Conservation (phyloP, 176 grass and related monocot genomes). For the Avena insularis region DNA sequence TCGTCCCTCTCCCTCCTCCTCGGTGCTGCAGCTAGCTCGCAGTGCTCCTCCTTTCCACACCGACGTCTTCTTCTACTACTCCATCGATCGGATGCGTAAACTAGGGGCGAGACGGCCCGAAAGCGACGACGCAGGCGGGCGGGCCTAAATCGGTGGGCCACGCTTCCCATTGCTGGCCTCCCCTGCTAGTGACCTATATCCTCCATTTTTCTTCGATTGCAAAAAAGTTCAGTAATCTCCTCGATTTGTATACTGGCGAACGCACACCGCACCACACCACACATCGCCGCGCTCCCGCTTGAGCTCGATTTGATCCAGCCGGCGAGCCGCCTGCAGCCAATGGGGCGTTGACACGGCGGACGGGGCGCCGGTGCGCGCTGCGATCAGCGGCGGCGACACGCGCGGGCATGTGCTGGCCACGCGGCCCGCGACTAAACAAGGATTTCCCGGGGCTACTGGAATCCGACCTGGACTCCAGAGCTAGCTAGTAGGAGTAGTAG, state of each 20-base stretch:
- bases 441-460: constrained; percentile 28
- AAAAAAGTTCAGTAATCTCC: neutral
- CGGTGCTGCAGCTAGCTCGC: constrained; percentile 16
- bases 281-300: neutral
- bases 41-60: neutral
- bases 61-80: neutral
- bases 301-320: neutral
- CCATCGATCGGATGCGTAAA: neutral
- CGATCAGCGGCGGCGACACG: constrained; percentile 3
- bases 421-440: constrained; percentile 48
- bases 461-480: constrained; percentile 47
- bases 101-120: neutral
- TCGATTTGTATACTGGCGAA: constrained; percentile 26
- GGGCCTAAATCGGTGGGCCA: constrained; percentile 36
- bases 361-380: neutral
- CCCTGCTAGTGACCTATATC: constrained; percentile 14
- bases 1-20: neutral
- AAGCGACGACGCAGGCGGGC: neutral
- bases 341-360: constrained; percentile 28
- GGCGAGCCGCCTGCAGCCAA: constrained; percentile 16
- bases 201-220: neutral
- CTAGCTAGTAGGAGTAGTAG: neutral
- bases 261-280: neutral
- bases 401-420: constrained; percentile 42
- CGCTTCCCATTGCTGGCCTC: constrained; percentile 40